These are phyloP conservation scores for Cladosporium sp. DNA, from an alignment of 2,329 filamentous ascomycete genomes.

Conservation along the genomic window DNA sequence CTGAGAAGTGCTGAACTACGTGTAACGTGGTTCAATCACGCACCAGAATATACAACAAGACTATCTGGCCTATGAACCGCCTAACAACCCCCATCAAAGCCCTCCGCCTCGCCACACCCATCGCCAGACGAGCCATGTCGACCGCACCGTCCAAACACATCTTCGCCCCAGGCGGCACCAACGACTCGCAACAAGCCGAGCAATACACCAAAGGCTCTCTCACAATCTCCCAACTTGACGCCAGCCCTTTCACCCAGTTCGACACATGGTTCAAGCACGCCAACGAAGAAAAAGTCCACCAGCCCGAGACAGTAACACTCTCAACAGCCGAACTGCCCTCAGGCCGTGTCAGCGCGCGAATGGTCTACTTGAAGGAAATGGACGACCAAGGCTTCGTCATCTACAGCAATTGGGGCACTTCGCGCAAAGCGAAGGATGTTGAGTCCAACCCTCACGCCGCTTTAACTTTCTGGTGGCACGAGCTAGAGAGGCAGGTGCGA, in stretches of 20 bases:
- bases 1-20: neutral
- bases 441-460: conserved; percentile 70
- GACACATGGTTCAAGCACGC: conserved; percentile 82
- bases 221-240: conserved; percentile 54
- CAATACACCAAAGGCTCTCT: conserved; percentile 71
- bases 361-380: conserved; percentile 94
- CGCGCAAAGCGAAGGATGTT: conserved; percentile 64
- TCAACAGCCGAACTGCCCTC: conserved; percentile 80
- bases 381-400: conserved; percentile 80
- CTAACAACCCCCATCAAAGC: neutral
- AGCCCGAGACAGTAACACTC: conserved; percentile 85
- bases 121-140: conserved; percentile 21
- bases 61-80: neutral
- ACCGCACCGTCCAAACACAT: conserved; percentile 36
- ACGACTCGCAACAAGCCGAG: conserved; percentile 60
- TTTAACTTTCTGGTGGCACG: conserved; percentile 87
- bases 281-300: conserved; percentile 56
- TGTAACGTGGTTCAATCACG: neutral
- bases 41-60: neutral
- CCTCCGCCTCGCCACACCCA: neutral
- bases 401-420: conserved; percentile 88
- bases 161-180: conserved; percentile 61
- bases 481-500: conserved; percentile 81
- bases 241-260: conserved; percentile 76
- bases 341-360: conserved; percentile 76